A percentile compares a stretch with the other conserved stretches of the same genome.
These are phyloP conservation scores for Wickerhamiella pararugosa DNA, from an alignment of 1,139 yeast species.

Conservation along the genomic window DNA sequence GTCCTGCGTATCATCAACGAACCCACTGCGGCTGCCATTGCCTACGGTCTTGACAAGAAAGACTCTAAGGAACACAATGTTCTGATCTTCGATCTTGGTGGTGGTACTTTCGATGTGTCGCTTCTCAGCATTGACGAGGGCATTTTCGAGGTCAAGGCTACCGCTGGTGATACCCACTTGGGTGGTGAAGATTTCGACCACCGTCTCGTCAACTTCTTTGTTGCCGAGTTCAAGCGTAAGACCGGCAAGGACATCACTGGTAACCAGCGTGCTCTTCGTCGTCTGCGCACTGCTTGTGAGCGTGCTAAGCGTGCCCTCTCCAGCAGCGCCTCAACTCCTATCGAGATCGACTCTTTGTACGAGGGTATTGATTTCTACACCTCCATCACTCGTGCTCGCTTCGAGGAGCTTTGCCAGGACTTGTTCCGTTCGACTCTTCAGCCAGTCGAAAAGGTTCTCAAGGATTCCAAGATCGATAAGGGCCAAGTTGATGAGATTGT, in stretches of 20 bases:
- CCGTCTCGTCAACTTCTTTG: slow-evolving; percentile 74
- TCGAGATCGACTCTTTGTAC: slow-evolving; percentile 87
- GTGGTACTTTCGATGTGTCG: slow-evolving; percentile 91
- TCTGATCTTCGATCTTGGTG: slow-evolving; percentile 90
- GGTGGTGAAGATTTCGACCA: slow-evolving; percentile 97
- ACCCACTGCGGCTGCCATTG: slow-evolving; percentile 98
- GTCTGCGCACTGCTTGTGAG: slow-evolving; percentile 91
- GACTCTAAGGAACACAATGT: slow-evolving; percentile 71
- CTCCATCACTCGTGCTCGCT: slow-evolving; percentile 86
- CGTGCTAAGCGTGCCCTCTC: slow-evolving; percentile 93
- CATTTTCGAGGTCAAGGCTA: slow-evolving; percentile 87
- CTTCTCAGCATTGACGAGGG: slow-evolving; percentile 80
- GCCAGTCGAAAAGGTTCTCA: slow-evolving; percentile 86
- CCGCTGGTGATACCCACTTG: slow-evolving; percentile 90
- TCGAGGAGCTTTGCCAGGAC: slow-evolving; percentile 82
- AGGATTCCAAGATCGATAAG: slow-evolving; percentile 75
- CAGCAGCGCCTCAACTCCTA: slow-evolving; percentile 75
- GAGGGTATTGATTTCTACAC: slow-evolving; percentile 94
- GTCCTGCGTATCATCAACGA: slow-evolving; percentile 92
- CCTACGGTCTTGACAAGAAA: slow-evolving; percentile 86
- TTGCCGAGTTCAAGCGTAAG: slow-evolving; percentile 78
- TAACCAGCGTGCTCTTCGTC: slow-evolving; percentile 69
- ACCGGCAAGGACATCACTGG: slow-evolving; percentile 59
- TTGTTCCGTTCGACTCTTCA: slow-evolving; percentile 78
- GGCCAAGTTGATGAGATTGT: slow-evolving; percentile 82